phyloP scores from a whole-genome alignment of 805 yeast genomes.

The Candida insectalens region DNA sequence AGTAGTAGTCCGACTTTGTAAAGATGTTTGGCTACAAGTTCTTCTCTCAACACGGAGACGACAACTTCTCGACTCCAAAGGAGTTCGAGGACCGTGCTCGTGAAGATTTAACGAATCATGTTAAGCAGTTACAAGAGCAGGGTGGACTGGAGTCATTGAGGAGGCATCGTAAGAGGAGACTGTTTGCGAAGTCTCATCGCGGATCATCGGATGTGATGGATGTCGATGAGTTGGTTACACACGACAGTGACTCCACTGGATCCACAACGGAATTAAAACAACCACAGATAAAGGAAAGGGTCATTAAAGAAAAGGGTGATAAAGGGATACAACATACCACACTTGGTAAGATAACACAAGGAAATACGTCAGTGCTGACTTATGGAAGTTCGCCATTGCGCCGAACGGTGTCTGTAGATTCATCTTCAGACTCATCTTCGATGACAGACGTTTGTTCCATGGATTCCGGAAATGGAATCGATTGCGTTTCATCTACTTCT shows the following conservation, averaged over 20 bases:
- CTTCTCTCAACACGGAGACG: slow-evolving; percentile 18
- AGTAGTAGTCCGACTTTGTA: too few relatives aligned
- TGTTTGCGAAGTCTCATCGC: neutral
- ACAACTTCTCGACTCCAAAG: slow-evolving; percentile 20
- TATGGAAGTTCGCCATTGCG: slow-evolving; percentile 26
- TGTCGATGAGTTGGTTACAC: neutral
- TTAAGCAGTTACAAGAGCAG: slow-evolving; percentile 9
- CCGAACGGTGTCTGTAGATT: slow-evolving; percentile 14
- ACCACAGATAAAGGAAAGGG: neutral
- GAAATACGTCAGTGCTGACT: slow-evolving; percentile 7
- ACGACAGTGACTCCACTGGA: neutral
- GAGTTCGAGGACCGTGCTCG: slow-evolving; percentile 24
- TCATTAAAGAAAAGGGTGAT: neutral
- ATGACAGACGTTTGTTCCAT: slow-evolving; percentile 4
- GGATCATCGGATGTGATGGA: slow-evolving; percentile 1
- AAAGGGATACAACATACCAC: neutral
- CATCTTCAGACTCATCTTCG: slow-evolving; percentile 16
- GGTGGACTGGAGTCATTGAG: slow-evolving; percentile 1
- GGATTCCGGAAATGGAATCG: neutral
- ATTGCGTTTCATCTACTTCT: neutral
- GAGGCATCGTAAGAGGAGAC: neutral
- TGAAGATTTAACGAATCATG: slow-evolving; percentile 21
- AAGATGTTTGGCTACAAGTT: slow-evolving; percentile 25
- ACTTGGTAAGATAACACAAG: neutral
- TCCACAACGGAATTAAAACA: neutral